These are phyloP conservation scores for Leucosporidium scottii DNA, from an alignment of 768 basidiomycete genomes.

Conservation along the genomic window DNA sequence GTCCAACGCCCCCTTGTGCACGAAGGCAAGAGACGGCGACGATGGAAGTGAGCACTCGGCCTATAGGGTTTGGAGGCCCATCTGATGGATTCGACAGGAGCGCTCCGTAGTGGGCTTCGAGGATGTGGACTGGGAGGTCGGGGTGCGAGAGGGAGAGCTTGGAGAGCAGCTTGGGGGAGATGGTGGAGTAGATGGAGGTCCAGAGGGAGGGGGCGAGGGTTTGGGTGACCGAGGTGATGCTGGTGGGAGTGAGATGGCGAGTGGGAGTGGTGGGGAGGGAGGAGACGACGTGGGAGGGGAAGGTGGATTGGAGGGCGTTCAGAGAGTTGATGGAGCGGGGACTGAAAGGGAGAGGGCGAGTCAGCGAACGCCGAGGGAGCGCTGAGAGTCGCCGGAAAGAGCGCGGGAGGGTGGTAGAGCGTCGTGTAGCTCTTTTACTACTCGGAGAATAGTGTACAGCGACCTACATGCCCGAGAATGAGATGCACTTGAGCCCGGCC, in stretches of 20 bases:
- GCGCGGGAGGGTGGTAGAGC: too few relatives aligned
- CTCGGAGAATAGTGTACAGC: too few relatives aligned
- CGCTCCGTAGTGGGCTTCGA: constrained; percentile 44
- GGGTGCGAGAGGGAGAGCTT: constrained; percentile 43
- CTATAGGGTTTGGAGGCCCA: constrained; percentile 38
- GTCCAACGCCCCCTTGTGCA: constrained; percentile 43
- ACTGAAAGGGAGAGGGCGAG: too few relatives aligned
- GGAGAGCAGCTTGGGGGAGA: constrained; percentile 38
- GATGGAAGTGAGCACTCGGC: constrained; percentile 41
- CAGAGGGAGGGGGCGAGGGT: constrained; percentile 37
- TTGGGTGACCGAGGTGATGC: constrained; percentile 14
- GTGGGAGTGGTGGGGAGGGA: constrained; percentile 34
- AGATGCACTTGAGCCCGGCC: constrained; percentile 44
- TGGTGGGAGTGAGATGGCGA: constrained; percentile 13
- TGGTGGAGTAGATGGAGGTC: constrained; percentile 44
- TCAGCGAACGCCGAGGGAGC: too few relatives aligned
- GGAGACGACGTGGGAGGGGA: constrained; percentile 37
- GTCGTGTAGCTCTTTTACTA: too few relatives aligned
- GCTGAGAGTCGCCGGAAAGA: too few relatives aligned
- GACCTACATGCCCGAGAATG: constrained; percentile 38
- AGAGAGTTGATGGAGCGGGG: constrained; percentile 43
- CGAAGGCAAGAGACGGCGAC: constrained; percentile 44
- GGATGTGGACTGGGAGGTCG: constrained; percentile 46
- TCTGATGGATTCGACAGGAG: constrained; percentile 36
- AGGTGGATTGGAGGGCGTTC: constrained; percentile 38